Evolutionary conservation across 2,329 filamentous ascomycete genomes (phyloP), one percentile per base, ranked within the genome.

Genomic region (Phymatotrichopsis omnivora): DNA sequence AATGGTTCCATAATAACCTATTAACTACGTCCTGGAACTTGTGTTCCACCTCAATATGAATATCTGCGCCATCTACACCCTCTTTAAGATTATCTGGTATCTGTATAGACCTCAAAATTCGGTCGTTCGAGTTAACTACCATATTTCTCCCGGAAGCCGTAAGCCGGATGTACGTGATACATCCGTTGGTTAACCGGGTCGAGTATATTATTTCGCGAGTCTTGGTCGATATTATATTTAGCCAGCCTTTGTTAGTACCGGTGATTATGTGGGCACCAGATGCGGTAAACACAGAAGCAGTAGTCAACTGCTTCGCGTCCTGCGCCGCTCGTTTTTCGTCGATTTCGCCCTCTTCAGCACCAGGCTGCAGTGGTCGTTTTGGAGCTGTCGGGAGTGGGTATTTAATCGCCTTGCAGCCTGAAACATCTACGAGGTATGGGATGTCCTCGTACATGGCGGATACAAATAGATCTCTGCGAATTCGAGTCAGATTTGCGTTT

Each of bases 11-110:
- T 5, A 83, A 86, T 10, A 96, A 68, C 33, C 83, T 78, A 61
- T 98, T 96, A 39, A 98, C 91, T 3, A 96, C 82, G 61, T 98
- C 93, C 63, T 96, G 87, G 59, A 96, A 98, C 61, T 95, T 96
- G 67, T 98, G 91, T 64, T 98, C 89, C 10, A 95, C 76, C 30
- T 91, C 84, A 30, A 98, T 71, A 58, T 89, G 81, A 58, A 98
- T 81, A 22, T 82, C 89, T 57, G 93, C 82, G 16, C 82, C 76
- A 55, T 93, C 83, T 32, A 93, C 72, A 57, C 82, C 75, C 11
- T 74, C 67, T 2, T 69, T 71, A 8, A 69, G 16, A 2, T 80
- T 72, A 58, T 95, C 84, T 0, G 93, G 91, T 55, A 98, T 73
- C 52, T 85, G 77, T 56, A 98, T 81, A 1, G 91, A 95, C 51